Evolutionary conservation across 441 rosid species (phyloP), one percentile per base, ranked within the genome.

Genomic region (Erodium moschatum): DNA sequence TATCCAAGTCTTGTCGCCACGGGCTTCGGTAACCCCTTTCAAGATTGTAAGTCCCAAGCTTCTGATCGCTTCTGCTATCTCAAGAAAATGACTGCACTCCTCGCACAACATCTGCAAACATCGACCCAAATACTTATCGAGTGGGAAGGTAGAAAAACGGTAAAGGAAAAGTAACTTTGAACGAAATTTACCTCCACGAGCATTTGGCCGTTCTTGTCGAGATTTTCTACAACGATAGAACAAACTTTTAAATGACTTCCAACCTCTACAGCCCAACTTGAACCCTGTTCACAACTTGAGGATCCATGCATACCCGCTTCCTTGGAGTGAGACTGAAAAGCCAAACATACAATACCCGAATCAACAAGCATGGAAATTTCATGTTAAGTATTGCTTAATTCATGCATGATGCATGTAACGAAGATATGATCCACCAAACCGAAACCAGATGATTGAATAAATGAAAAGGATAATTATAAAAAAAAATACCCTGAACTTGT

Each of bases 261-360:
- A 64, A 94, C 89, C 80, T 94, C 96, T 70, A 91, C 91, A 3
- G 91, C 97, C 82, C 92, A 91, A 78, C 89, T 94, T 71, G 98
- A 86, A 76, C 97, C 98, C 61, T 87, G 89, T 48, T 85, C 90
- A 66, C 69, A 76, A 74, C 66, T 82, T 65, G 85, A 65, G 67
- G 81, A 75, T 58, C 78, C 79, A 31, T 46, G 72, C 62, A 68
- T 40, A 35, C 83, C 83, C 20, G 69, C 67, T 75, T 87, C 87
- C 78, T 81, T 85, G 66, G 83, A 87, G 74, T 80, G 89, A 83
- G 84, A 82, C 95, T 87, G 87, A 77, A 73, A 77, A 76, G 74
- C 72, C 75, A 81, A 24, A 65, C 31, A 67, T 40, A 46, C 38
- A 44, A 42, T 35, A 33, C 38, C 4, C 6, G 38, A 33, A 33